A percentile compares a stretch with the other conserved stretches of the same genome.
Conservation (phyloP, 441 rosid genomes). For the Kokia cookei region DNA sequence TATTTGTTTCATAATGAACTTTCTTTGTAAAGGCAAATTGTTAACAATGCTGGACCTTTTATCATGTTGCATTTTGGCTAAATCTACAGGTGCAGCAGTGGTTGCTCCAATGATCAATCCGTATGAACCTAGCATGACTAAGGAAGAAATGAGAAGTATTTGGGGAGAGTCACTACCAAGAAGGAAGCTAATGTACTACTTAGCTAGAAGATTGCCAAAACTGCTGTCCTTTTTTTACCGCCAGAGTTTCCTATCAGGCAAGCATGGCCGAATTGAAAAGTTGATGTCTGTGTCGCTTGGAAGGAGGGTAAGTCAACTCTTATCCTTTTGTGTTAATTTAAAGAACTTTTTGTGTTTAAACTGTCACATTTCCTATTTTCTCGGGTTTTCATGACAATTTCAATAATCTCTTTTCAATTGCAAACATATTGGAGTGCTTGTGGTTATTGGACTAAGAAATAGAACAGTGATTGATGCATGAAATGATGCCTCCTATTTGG, state of each 20-base stretch:
- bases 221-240: constrained; percentile 47
- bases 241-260: constrained; percentile 54
- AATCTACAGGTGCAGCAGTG: constrained; percentile 48
- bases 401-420: neutral
- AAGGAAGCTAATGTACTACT: constrained; percentile 44
- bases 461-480: neutral
- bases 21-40: neutral
- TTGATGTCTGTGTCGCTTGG: constrained; percentile 52
- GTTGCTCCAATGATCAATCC: constrained; percentile 59
- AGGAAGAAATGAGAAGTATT: constrained; percentile 49
- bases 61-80: constrained; percentile 7
- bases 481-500: neutral
- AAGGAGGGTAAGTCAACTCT: constrained; percentile 37
- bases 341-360: neutral
- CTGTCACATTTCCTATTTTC: neutral
- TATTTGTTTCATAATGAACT: neutral
- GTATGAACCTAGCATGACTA: constrained; percentile 57
- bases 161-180: constrained; percentile 50
- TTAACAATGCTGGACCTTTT: neutral
- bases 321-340: neutral
- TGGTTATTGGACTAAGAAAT: neutral
- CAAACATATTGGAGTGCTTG: neutral
- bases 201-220: constrained; percentile 45
- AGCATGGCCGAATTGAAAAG: constrained; percentile 45
- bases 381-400: neutral